Evolutionary conservation across 805 yeast species (phyloP).

Genomic region (Saccharomyces kudriavzevii): DNA sequence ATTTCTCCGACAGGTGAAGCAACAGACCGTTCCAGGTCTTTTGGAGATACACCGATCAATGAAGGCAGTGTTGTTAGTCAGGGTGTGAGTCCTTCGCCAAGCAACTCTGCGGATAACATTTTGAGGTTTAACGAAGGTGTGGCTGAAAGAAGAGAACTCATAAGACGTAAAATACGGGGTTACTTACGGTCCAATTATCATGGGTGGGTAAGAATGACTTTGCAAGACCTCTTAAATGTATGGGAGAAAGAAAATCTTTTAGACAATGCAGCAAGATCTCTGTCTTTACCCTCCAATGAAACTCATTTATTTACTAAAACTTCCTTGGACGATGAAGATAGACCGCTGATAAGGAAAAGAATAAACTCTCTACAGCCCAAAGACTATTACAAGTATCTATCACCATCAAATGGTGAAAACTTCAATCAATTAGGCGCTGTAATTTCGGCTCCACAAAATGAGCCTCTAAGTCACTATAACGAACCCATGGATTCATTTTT

Average conservation of each 20-base stretch:
- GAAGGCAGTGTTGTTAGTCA: not conserved
- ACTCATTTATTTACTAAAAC: not conserved
- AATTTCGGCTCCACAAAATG: not conserved
- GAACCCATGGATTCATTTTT: constrained; percentile 3
- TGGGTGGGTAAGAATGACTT: constrained; percentile 22
- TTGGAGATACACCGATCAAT: not conserved
- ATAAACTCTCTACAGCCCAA: not conserved
- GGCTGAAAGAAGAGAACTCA: constrained; percentile 10
- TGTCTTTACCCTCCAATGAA: not conserved
- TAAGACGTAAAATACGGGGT: constrained; percentile 15
- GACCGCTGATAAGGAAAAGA: not conserved
- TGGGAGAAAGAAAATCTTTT: constrained; percentile 21
- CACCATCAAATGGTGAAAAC: not conserved
- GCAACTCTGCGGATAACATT: constrained; percentile 6
- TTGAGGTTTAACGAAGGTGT: constrained; percentile 12
- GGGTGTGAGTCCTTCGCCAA: not conserved
- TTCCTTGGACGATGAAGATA: not conserved
- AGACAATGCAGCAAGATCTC: not conserved
- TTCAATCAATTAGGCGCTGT: not conserved
- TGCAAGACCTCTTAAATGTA: constrained; percentile 22
- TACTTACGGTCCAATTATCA: constrained; percentile 20
- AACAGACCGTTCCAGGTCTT: not conserved
- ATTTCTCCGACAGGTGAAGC: not conserved
- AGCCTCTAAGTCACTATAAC: not conserved
- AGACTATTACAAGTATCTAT: not conserved